Evolutionary conservation across 2,329 filamentous ascomycete genomes (phyloP).

Genomic region (Aspergillus pseudoterreus): DNA sequence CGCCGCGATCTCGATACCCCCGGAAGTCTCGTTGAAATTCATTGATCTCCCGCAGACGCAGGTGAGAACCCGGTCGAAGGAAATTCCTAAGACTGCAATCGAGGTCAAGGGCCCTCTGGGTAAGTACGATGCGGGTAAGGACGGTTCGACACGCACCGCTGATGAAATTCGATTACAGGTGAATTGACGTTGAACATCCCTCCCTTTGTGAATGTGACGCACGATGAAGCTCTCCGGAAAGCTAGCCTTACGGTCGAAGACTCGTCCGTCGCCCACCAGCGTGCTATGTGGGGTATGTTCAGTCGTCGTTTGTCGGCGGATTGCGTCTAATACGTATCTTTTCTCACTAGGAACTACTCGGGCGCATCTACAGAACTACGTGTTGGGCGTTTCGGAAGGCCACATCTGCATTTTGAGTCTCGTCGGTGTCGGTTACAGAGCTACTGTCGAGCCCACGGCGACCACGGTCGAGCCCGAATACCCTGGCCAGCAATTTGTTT

Average conservation of each 20-base stretch:
- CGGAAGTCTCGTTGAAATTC: slow-evolving; percentile 70
- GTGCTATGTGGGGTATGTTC: slow-evolving; percentile 85
- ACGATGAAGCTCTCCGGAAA: slow-evolving; percentile 61
- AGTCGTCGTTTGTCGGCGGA: neutral
- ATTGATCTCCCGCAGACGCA: slow-evolving; percentile 61
- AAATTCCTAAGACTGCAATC: slow-evolving; percentile 61
- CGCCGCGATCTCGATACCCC: slow-evolving; percentile 74
- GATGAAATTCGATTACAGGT: slow-evolving; percentile 45
- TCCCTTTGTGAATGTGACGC: slow-evolving; percentile 68
- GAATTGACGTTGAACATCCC: slow-evolving; percentile 76
- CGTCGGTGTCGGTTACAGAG: slow-evolving; percentile 93
- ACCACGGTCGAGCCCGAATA: slow-evolving; percentile 64
- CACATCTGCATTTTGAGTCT: slow-evolving; percentile 90
- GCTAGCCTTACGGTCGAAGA: slow-evolving; percentile 69
- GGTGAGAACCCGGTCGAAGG: slow-evolving; percentile 58
- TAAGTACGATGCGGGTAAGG: slow-evolving; percentile 26
- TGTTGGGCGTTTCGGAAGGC: slow-evolving; percentile 92
- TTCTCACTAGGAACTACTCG: slow-evolving; percentile 70
- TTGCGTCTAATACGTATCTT: slow-evolving; percentile 17
- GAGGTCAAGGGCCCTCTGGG: slow-evolving; percentile 78
- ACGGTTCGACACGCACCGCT: neutral
- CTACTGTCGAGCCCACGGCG: slow-evolving; percentile 74
- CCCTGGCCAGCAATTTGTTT: slow-evolving; percentile 81
- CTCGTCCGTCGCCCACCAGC: slow-evolving; percentile 66
- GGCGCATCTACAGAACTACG: slow-evolving; percentile 83